Base-by-base conservation (phyloP, 306 rosid genomes). In the Prunus mira region DNA sequence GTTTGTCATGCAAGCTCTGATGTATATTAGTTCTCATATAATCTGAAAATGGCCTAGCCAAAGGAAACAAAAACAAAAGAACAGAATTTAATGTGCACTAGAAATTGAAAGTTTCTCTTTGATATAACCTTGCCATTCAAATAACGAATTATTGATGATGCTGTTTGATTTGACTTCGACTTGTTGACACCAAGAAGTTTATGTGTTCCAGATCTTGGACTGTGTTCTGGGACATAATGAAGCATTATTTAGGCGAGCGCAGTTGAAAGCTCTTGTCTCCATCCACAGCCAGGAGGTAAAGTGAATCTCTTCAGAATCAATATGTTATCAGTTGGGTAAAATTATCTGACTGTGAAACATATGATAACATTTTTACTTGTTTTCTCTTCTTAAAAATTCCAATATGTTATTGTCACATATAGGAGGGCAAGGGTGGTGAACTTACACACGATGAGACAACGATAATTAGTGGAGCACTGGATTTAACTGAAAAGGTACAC, bases 401-500 rank as follows among this genome's bases (percentile, higher is more conserved):
- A 15, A 43, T 41, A 9, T 73, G 70, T 84, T 74, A 81, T 62
- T 72, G 32, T 69, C 75, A 54, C 66, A 19, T 22, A 66, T 70
- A 95, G 99, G 97, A 94, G 74, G 99, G 99, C 76, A 92, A 95
- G 83, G 99, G 99, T 11, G 99, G 99, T 43, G 99, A 95, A 72
- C 99, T 95, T 76, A 92, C 98, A 2, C 98, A 92, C 45, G 93
- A 92, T 46, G 99, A 95, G 87, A 95, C 99, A 67, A 92, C 92
- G 52, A 95, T 95, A 73, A 95, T 95, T 66, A 95, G 97, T 49
- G 99, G 99, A 32, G 99, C 99, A 20, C 88, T 95, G 25, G 98
- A 92, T 82, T 89, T 95, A 79, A 95, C 98, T 54, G 97, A 92
- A 85, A 95, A 95, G 93, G 98, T 90, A 81, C 52, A 58, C 27